Conservation (phyloP, 2,329 filamentous ascomycete genomes). For the Cercospora berteroae region DNA sequence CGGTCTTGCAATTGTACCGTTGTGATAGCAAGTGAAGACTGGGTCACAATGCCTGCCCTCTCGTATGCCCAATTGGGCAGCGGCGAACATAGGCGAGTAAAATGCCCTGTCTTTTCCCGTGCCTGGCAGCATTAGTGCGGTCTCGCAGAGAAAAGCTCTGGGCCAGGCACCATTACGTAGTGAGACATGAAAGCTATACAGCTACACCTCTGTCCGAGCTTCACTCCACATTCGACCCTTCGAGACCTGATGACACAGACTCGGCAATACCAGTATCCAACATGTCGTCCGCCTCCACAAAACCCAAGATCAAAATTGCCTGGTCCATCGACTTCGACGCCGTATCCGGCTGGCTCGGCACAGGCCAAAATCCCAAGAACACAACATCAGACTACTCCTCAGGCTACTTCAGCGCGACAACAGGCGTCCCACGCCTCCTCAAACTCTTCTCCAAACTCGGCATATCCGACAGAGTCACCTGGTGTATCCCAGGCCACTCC, state of each 20-base stretch:
- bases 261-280: background rate
- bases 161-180: conserved; percentile 12
- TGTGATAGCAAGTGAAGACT: background rate
- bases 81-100: conserved; percentile 3
- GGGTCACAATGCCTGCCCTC: background rate
- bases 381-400: conserved; percentile 56
- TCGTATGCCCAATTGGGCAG: background rate
- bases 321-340: conserved; percentile 56
- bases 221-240: background rate
- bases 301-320: conserved; percentile 42
- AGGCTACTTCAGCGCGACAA: conserved; percentile 56
- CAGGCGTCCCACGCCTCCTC: conserved; percentile 57
- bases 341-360: conserved; percentile 60
- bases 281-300: background rate
- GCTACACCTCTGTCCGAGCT: background rate
- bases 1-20: too few relatives aligned
- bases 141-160: conserved; percentile 1
- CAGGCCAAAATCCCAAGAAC: conserved; percentile 53
- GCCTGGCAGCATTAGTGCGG: conserved; percentile 9
- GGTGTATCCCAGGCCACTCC: conserved; percentile 61
- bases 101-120: background rate
- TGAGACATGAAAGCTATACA: background rate
- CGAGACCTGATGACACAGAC: too few relatives aligned
- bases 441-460: conserved; percentile 53
- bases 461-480: conserved; percentile 55